These are phyloP conservation scores for Takashimella tepidaria DNA, from an alignment of 1,284 basidiomycete species.

Conservation along the genomic window DNA sequence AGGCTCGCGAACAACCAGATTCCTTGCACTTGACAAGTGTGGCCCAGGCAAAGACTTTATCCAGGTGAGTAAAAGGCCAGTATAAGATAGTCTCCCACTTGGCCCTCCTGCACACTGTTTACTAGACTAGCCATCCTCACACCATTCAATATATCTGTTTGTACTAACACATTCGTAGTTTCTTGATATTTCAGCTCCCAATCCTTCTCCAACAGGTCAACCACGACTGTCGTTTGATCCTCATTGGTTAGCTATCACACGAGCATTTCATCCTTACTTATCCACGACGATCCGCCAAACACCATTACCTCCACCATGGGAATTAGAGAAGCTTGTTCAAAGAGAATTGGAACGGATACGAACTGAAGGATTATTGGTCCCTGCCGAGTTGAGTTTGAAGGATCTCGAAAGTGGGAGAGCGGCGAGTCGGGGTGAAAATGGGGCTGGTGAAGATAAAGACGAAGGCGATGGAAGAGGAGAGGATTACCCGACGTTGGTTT, in stretches of 20 bases:
- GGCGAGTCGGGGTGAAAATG: background rate
- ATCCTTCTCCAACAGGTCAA: constrained; percentile 11
- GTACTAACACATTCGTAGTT: constrained; percentile 53
- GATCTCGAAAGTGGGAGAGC: background rate
- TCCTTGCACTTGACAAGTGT: constrained; percentile 92
- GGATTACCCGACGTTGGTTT: constrained; percentile 33
- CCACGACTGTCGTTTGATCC: constrained; percentile 66
- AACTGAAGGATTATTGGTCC: constrained; percentile 34
- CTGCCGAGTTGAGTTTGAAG: constrained; percentile 10
- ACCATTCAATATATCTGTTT: background rate
- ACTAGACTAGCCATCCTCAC: background rate
- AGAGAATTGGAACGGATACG: constrained; percentile 64
- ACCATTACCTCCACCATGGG: constrained; percentile 58
- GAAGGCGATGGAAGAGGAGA: constrained; percentile 35
- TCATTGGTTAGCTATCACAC: constrained; percentile 89
- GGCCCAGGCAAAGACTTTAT: constrained; percentile 74
- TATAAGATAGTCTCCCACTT: background rate
- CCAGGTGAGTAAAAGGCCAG: constrained; percentile 66
- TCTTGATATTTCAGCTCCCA: constrained; percentile 57
- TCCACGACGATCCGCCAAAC: constrained; percentile 54
- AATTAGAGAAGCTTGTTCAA: constrained; percentile 58
- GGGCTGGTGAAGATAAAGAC: constrained; percentile 34
- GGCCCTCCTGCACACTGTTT: background rate
- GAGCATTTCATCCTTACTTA: constrained; percentile 76
- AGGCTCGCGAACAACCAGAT: constrained; percentile 40